Percentiles rank a stretch among this genome's conserved stretches.
Evolutionary conservation across 208 protist genomes (phyloP).

Genomic region (Polymyxa betae): DNA sequence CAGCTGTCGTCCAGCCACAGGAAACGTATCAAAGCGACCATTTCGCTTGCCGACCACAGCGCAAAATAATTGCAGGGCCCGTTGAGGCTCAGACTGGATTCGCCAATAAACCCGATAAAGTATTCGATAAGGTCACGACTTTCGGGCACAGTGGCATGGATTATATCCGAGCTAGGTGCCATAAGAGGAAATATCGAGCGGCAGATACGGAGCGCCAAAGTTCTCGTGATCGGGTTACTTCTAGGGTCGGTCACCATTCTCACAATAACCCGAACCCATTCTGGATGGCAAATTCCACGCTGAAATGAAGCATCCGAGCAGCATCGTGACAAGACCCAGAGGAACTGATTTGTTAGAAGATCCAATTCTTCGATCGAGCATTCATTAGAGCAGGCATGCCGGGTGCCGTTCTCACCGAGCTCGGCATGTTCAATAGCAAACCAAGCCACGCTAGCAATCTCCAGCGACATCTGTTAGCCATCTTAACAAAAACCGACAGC

Average conservation of each 20-base stretch:
- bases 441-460: not conserved
- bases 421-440: not conserved
- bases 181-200: constrained; percentile 10
- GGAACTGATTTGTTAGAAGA: not conserved
- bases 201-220: not conserved
- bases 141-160: not conserved
- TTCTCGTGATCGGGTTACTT: not conserved
- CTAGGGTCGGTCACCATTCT: not conserved
- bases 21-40: constrained; percentile 12
- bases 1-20: constrained; percentile 43
- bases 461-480: not conserved
- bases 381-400: not conserved
- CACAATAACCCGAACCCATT: not conserved
- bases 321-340: not conserved
- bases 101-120: not conserved
- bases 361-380: constrained; percentile 10
- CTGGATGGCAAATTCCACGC: not conserved
- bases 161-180: not conserved
- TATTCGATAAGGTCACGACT: not conserved
- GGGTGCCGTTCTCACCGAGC: not conserved
- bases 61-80: not conserved
- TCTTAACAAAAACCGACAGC: not conserved
- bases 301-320: constrained; percentile 7
- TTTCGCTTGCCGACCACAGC: constrained; percentile 22
- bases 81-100: not conserved